Evolutionary conservation across 2,329 filamentous ascomycete species (phyloP).

Genomic region (Chalara sp.): DNA sequence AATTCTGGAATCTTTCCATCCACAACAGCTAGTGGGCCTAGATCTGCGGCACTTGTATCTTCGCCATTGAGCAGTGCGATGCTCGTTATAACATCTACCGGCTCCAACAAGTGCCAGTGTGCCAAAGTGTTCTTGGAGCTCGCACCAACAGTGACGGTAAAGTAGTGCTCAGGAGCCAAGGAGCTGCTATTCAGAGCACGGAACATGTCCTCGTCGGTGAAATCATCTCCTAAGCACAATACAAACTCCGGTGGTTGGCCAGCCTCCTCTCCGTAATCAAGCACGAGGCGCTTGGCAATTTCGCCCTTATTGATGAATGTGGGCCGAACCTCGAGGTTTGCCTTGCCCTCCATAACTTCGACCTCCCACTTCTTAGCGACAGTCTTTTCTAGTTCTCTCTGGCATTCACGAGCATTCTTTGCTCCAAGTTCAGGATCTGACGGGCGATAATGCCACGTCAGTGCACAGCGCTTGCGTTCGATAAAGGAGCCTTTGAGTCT

Average conservation of each 20-base stretch:
- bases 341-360: conserved; percentile 95
- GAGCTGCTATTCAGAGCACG: conserved; percentile 62
- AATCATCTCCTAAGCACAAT: conserved; percentile 88
- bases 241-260: conserved; percentile 70
- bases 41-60: conserved; percentile 17
- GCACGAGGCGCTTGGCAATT: conserved; percentile 78
- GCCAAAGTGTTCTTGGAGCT: conserved; percentile 89
- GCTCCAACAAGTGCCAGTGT: conserved; percentile 83
- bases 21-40: conserved; percentile 20
- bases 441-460: conserved; percentile 96
- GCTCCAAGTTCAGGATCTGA: conserved; percentile 80
- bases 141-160: conserved; percentile 85
- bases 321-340: conserved; percentile 93
- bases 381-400: conserved; percentile 70
- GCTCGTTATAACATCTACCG: conserved; percentile 75
- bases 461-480: conserved; percentile 85
- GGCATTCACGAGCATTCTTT: conserved; percentile 74
- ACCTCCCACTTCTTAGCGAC: conserved; percentile 80
- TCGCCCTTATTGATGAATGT: conserved; percentile 98
- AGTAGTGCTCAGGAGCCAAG: conserved; percentile 61
- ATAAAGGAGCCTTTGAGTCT: conserved; percentile 67
- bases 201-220: conserved; percentile 97
- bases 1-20: conserved; percentile 21
- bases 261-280: conserved; percentile 53
- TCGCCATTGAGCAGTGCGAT: conserved; percentile 42